phyloP scores from a whole-genome alignment of 163 green algal genomes.

The Chlorella variabilis region DNA sequence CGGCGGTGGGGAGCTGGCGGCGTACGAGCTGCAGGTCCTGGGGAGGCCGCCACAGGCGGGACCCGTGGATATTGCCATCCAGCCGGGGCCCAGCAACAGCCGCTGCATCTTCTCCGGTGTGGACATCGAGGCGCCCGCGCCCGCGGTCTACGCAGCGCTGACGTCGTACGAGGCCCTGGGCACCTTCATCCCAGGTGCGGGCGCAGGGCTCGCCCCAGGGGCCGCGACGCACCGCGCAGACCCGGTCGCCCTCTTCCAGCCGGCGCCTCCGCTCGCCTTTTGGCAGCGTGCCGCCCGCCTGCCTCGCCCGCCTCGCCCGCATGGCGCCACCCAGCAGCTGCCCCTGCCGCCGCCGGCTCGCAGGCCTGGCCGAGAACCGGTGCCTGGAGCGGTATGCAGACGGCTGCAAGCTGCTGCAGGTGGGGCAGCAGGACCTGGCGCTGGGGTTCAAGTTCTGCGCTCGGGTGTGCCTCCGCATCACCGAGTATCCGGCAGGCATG shows the following conservation, averaged over 20 bases:
- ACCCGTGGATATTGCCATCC: slow-evolving; percentile 57
- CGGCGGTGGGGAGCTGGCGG: no score
- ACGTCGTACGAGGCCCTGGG: slow-evolving; percentile 80
- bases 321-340: no score
- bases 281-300: no score
- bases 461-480: slow-evolving; percentile 16
- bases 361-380: slow-evolving; percentile 35
- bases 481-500: slow-evolving; percentile 12
- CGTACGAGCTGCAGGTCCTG: not conserved
- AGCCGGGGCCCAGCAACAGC: slow-evolving; percentile 71
- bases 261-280: no score
- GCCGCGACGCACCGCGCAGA: no score
- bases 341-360: no score
- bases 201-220: no score
- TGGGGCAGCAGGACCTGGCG: slow-evolving; percentile 13
- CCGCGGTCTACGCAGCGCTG: slow-evolving; percentile 69
- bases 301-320: not conserved
- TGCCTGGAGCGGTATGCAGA: slow-evolving; percentile 26
- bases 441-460: slow-evolving; percentile 18
- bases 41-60: not conserved
- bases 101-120: slow-evolving; percentile 69
- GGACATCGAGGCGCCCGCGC: slow-evolving; percentile 63
- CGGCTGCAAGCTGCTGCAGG: slow-evolving; percentile 38
- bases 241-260: not conserved
- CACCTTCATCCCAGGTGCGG: slow-evolving; percentile 75